A percentile compares a stretch with the other conserved stretches of the same genome.
Evolutionary conservation across 768 basidiomycete genomes (phyloP).

Genomic region (Serendipita sp.): DNA sequence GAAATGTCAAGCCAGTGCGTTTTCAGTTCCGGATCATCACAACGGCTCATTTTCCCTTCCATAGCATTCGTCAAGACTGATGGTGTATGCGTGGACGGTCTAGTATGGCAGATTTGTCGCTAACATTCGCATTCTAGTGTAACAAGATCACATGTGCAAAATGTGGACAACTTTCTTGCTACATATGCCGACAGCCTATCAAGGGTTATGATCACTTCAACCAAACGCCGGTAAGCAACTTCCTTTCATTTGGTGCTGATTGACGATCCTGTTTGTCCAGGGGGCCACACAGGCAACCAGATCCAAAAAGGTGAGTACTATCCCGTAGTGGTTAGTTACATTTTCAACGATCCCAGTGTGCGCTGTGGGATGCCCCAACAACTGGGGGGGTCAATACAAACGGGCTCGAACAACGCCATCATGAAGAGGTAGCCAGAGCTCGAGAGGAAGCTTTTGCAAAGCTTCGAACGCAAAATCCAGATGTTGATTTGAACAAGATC

Average conservation of each 20-base stretch:
- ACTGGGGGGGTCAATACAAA: not conserved
- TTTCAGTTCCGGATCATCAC: not conserved
- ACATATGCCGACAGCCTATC: constrained; percentile 63
- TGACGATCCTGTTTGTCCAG: constrained; percentile 34
- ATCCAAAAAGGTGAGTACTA: constrained; percentile 41
- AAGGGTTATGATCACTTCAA: constrained; percentile 64
- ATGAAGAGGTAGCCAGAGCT: constrained; percentile 49
- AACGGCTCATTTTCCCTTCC: constrained; percentile 3
- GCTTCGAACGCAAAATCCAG: constrained; percentile 42
- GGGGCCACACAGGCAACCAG: constrained; percentile 33
- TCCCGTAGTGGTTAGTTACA: not conserved
- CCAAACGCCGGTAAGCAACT: constrained; percentile 21
- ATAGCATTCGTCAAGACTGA: constrained; percentile 63
- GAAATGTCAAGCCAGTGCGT: constrained; percentile 55
- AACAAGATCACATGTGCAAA: constrained; percentile 81
- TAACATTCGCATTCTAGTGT: constrained; percentile 33
- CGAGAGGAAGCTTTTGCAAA: constrained; percentile 50
- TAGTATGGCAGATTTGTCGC: not conserved
- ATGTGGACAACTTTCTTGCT: constrained; percentile 64
- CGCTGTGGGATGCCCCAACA: not conserved
- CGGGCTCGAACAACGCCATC: not conserved
- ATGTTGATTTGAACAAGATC: constrained; percentile 41
- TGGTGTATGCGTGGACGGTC: constrained; percentile 33
- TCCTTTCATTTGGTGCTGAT: not conserved
- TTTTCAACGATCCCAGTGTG: constrained; percentile 1